Conservation (phyloP, 257 asterid genomes). For the Solanum chaucha region DNA sequence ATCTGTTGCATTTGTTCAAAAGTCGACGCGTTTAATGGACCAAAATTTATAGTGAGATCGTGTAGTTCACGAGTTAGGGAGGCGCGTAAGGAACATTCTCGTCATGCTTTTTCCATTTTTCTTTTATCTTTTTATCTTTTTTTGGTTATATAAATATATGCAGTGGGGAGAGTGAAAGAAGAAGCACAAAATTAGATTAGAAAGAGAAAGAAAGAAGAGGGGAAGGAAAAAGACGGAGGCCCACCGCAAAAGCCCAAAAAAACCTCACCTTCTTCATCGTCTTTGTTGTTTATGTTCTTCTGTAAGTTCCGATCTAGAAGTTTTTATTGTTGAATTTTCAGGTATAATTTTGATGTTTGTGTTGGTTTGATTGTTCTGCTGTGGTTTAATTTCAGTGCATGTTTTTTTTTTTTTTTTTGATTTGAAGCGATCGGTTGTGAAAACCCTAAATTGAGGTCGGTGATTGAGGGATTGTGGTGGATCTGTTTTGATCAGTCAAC, state of each 20-base stretch:
- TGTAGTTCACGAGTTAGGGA: not conserved
- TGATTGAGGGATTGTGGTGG: not conserved
- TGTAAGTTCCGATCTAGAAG: not conserved
- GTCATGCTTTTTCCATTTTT: not conserved
- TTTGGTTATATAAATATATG: not conserved
- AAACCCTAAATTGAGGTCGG: slow-evolving; percentile 11
- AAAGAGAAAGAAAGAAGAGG: not conserved
- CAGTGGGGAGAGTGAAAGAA: not conserved
- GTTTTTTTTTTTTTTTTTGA: not conserved
- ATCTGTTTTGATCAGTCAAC: slow-evolving; percentile 15
- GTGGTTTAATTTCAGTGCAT: not conserved
- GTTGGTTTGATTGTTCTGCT: not conserved
- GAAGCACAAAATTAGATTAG: not conserved
- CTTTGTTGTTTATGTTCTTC: not conserved
- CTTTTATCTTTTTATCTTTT: not conserved
- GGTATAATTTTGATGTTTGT: not conserved
- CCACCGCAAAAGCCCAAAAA: not conserved
- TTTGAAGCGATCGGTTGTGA: not conserved
- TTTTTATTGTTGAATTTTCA: not conserved
- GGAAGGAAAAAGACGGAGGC: not conserved
- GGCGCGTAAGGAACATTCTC: not conserved
- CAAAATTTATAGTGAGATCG: not conserved
- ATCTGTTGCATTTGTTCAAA: not conserved
- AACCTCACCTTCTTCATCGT: not conserved
- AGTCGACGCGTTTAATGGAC: slow-evolving; percentile 3